Evolutionary conservation across 495 filamentous ascomycete species (phyloP).

Genomic region (Filosporella fistucella): DNA sequence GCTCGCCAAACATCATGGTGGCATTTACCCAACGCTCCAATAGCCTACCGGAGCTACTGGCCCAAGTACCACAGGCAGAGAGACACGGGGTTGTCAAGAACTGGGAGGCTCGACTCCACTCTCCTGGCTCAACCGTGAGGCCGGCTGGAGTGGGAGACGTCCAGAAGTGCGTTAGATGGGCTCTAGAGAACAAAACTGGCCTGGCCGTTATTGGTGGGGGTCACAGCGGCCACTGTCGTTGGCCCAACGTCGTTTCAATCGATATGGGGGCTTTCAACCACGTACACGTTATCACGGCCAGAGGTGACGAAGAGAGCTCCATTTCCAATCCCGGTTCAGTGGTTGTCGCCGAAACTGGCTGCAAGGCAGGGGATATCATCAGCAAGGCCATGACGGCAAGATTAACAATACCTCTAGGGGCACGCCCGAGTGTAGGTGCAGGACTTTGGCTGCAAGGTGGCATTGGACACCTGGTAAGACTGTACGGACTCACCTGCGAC

Average conservation of each 20-base stretch:
- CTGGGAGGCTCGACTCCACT: slow-evolving; percentile 41
- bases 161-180: slow-evolving; percentile 56
- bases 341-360: slow-evolving; percentile 49
- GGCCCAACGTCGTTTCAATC: slow-evolving; percentile 48
- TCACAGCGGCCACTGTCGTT: slow-evolving; percentile 56
- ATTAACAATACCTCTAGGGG: slow-evolving; percentile 53
- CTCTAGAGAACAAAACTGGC: slow-evolving; percentile 41
- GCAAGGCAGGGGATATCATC: slow-evolving; percentile 53
- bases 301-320: slow-evolving; percentile 22
- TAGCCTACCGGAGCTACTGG: slow-evolving; percentile 41
- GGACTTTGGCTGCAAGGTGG: slow-evolving; percentile 63
- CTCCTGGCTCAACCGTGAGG: slow-evolving; percentile 38
- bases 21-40: slow-evolving; percentile 47
- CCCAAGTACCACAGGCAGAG: slow-evolving; percentile 39
- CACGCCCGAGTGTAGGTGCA: slow-evolving; percentile 58
- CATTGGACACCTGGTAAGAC: slow-evolving; percentile 55
- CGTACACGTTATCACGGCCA: slow-evolving; percentile 38
- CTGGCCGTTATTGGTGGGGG: slow-evolving; percentile 54
- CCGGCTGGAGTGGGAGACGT: slow-evolving; percentile 48
- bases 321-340: slow-evolving; percentile 29
- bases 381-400: slow-evolving; percentile 41
- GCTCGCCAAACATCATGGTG: slow-evolving; percentile 46
- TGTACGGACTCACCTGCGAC: slow-evolving; percentile 57
- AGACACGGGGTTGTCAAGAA: slow-evolving; percentile 43
- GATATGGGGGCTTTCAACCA: slow-evolving; percentile 55